Conservation (phyloP, 768 basidiomycete genomes). For the Cyathus striatus region DNA sequence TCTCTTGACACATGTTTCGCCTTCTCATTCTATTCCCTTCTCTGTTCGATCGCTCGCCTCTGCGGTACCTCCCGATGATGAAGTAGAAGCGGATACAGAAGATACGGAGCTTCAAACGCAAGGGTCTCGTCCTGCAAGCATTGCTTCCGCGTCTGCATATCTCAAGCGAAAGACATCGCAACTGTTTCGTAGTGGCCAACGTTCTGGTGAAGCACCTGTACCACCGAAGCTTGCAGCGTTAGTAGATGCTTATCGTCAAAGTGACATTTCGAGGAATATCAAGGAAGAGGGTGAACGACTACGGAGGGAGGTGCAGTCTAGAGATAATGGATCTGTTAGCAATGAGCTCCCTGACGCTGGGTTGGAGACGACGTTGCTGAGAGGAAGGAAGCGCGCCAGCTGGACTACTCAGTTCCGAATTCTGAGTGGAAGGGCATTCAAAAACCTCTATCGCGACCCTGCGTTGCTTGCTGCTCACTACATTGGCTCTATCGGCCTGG, state of each 20-base stretch:
- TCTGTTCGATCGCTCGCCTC: constrained; percentile 37
- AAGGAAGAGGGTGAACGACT: constrained; percentile 54
- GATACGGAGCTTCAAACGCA: constrained; percentile 35
- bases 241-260: constrained; percentile 66
- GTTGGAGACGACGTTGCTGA: constrained; percentile 60
- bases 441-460: constrained; percentile 95
- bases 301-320: constrained; percentile 16
- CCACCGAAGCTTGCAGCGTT: constrained; percentile 62
- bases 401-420: constrained; percentile 92
- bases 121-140: constrained; percentile 22
- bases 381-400: constrained; percentile 75
- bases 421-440: constrained; percentile 93
- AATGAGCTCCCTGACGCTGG: constrained; percentile 62
- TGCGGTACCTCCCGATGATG: background rate
- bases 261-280: constrained; percentile 60
- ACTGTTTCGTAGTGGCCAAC: constrained; percentile 53
- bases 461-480: constrained; percentile 91
- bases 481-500: constrained; percentile 74
- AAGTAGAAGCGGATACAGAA: constrained; percentile 34
- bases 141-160: constrained; percentile 40
- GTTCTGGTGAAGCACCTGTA: constrained; percentile 24
- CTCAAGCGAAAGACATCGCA: constrained; percentile 74
- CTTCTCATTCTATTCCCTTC: constrained; percentile 21
- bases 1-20: constrained; percentile 19
- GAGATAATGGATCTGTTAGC: background rate